Conservation (phyloP, 1,284 basidiomycete species). For the Ganoderma meredithae region DNA sequence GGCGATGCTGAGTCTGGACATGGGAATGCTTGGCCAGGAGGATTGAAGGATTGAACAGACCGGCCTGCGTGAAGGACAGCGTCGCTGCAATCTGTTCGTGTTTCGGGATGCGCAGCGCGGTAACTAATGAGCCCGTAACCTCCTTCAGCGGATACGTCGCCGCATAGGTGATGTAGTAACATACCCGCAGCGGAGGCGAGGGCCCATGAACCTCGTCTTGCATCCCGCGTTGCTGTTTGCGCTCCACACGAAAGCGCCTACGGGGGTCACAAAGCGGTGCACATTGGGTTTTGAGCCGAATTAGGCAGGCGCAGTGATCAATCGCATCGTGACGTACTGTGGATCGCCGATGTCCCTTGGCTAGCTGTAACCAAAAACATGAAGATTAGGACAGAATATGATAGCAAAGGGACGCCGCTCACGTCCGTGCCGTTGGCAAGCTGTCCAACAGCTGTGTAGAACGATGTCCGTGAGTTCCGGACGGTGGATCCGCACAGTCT, state of each 20-base stretch:
- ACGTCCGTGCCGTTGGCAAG: not conserved
- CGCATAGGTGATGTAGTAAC: not conserved
- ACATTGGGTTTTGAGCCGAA: not conserved
- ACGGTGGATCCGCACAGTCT: not conserved
- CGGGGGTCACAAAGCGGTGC: conserved; percentile 5
- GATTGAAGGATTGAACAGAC: not conserved
- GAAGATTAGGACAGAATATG: not conserved
- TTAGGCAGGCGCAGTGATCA: conserved; percentile 4
- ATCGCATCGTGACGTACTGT: not conserved
- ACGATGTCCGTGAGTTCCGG: not conserved
- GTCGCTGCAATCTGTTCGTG: not conserved
- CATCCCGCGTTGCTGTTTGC: not conserved
- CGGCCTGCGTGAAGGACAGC: not conserved
- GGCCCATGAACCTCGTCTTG: not conserved
- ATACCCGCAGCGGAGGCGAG: not conserved
- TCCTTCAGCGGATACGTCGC: not conserved
- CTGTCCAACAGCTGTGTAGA: conserved; percentile 1
- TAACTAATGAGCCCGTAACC: not conserved
- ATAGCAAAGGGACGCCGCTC: conserved; percentile 2
- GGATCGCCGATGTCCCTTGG: not conserved
- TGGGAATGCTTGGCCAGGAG: conserved; percentile 3
- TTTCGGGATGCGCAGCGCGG: not conserved
- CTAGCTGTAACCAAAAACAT: not conserved
- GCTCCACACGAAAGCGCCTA: not conserved
- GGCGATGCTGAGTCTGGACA: not conserved